Evolutionary conservation across 2,329 filamentous ascomycete genomes (phyloP).

Genomic region (Colletotrichum noveboracense): DNA sequence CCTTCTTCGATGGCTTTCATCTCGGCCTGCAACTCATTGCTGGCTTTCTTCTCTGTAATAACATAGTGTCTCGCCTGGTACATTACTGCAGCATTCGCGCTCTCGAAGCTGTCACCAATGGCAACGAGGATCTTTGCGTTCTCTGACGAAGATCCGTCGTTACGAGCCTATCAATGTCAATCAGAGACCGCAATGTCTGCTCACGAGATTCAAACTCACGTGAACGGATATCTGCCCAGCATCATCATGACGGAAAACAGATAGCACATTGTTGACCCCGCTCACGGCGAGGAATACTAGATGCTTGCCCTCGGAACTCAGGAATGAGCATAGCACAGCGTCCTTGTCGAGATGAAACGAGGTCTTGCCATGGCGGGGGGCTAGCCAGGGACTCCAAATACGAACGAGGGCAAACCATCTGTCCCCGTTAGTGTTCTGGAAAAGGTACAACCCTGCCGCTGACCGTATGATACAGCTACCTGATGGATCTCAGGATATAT

Average conservation of each 20-base stretch:
- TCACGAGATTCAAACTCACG: slow-evolving; percentile 46
- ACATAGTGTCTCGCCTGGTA: slow-evolving; percentile 82
- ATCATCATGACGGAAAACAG: slow-evolving; percentile 69
- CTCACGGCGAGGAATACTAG: slow-evolving; percentile 81
- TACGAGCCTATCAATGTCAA: slow-evolving; percentile 56
- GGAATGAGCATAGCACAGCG: slow-evolving; percentile 78
- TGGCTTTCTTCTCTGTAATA: slow-evolving; percentile 45
- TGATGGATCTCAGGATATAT: background rate
- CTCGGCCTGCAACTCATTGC: slow-evolving; percentile 50
- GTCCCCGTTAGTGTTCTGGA: slow-evolving; percentile 20
- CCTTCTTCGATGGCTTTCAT: slow-evolving; percentile 50
- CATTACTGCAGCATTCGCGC: slow-evolving; percentile 79
- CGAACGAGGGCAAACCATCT: slow-evolving; percentile 86
- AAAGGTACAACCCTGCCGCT: background rate
- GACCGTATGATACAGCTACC: background rate
- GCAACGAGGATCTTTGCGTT: slow-evolving; percentile 71
- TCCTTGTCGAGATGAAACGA: slow-evolving; percentile 76
- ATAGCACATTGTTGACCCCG: slow-evolving; percentile 72
- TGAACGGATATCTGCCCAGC: slow-evolving; percentile 72
- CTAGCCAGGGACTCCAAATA: slow-evolving; percentile 83
- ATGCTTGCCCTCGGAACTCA: slow-evolving; percentile 73
- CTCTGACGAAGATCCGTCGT: slow-evolving; percentile 65
- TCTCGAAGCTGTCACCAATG: slow-evolving; percentile 74
- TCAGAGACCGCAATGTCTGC: background rate
- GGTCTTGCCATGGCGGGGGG: slow-evolving; percentile 79